Evolutionary conservation across 1,284 basidiomycete genomes (phyloP).

Genomic region (Pisolithus thermaeus): DNA sequence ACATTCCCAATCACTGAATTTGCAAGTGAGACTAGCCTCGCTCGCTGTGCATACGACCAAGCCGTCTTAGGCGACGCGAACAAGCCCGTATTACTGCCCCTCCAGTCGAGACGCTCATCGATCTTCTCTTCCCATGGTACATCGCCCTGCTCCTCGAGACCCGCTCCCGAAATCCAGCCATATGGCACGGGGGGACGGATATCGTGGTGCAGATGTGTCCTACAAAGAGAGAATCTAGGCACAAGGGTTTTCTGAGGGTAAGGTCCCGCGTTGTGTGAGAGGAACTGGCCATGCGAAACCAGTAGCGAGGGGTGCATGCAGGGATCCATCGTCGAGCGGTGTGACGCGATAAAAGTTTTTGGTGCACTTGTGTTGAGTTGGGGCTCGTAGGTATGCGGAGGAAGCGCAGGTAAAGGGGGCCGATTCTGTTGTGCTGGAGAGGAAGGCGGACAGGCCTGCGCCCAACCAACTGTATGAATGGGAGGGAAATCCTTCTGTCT

Average conservation of each 20-base stretch:
- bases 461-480: constrained; percentile 18
- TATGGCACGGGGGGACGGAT: constrained; percentile 50
- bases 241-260: constrained; percentile 40
- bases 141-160: constrained; percentile 36
- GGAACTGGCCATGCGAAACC: constrained; percentile 50
- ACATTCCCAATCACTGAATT: constrained; percentile 30
- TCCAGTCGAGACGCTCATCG: constrained; percentile 55
- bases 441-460: constrained; percentile 17
- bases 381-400: constrained; percentile 14
- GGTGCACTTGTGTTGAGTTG: not conserved
- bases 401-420: constrained; percentile 2
- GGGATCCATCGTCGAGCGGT: constrained; percentile 53
- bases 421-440: constrained; percentile 17
- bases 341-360: constrained; percentile 53
- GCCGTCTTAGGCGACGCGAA: constrained; percentile 35
- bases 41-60: constrained; percentile 50
- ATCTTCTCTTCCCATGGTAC: constrained; percentile 51
- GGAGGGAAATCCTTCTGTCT: constrained; percentile 20
- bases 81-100: constrained; percentile 65
- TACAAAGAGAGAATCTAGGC: constrained; percentile 54
- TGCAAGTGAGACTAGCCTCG: constrained; percentile 32
- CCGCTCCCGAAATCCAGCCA: constrained; percentile 34
- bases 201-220: constrained; percentile 54
- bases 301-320: constrained; percentile 49
- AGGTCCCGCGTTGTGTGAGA: constrained; percentile 48